Percentiles rank a stretch among this genome's conserved stretches.
These are phyloP conservation scores for Malus sieversii DNA, from an alignment of 306 rosid species.

Conservation along the genomic window DNA sequence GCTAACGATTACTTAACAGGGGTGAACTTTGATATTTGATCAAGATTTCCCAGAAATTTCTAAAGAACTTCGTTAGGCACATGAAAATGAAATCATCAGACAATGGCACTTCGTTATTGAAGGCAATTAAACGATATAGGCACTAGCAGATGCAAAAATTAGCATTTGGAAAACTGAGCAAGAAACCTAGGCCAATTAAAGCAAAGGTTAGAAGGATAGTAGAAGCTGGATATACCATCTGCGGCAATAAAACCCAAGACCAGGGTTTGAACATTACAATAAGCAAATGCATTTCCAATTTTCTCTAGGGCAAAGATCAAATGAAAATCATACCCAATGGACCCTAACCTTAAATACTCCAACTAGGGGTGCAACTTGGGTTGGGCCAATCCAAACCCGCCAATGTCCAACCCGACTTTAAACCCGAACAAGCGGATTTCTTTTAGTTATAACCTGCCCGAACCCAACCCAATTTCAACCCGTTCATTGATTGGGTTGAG, in stretches of 20 bases:
- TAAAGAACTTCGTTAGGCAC: background rate
- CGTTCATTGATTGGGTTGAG: too few relatives aligned
- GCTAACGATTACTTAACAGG: too few relatives aligned
- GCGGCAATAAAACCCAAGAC: background rate
- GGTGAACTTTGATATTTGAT: background rate
- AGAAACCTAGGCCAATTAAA: background rate
- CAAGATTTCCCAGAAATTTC: background rate
- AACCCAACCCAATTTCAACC: too few relatives aligned
- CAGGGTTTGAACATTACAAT: background rate
- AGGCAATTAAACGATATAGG: background rate
- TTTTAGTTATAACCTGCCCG: too few relatives aligned
- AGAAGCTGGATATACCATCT: background rate
- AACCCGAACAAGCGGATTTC: too few relatives aligned
- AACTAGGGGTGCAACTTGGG: background rate
- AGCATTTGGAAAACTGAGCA: background rate
- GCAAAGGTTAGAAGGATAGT: background rate
- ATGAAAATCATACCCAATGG: background rate
- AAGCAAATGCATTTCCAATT: background rate
- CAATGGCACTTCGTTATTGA: background rate
- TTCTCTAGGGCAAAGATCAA: background rate
- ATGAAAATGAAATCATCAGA: background rate
- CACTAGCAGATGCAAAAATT: background rate
- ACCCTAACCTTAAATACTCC: background rate
- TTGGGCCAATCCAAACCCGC: too few relatives aligned
- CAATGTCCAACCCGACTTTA: too few relatives aligned